phyloP scores from a whole-genome alignment of 2,329 filamentous ascomycete genomes.

The Phialophora tarda region DNA sequence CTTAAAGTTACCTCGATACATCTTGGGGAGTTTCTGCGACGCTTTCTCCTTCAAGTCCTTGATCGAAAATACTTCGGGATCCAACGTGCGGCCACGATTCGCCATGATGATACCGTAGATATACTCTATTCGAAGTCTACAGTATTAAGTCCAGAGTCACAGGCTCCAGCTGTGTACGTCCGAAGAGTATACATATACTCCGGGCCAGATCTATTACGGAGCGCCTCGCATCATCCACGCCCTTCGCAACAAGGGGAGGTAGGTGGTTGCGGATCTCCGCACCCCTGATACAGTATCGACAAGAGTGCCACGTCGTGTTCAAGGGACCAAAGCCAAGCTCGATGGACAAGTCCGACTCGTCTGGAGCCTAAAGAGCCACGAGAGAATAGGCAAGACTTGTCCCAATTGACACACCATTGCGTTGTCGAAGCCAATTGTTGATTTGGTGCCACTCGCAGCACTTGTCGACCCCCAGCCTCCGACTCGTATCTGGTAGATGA shows the following conservation, averaged over 20 bases:
- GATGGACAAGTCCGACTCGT: not conserved
- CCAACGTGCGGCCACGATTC: slow-evolving; percentile 42
- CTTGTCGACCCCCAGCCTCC: too few relatives aligned
- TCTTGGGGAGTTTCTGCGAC: slow-evolving; percentile 28
- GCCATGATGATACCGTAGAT: slow-evolving; percentile 40
- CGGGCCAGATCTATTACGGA: not conserved
- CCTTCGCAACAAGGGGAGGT: not conserved
- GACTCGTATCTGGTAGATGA: too few relatives aligned
- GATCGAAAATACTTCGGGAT: slow-evolving; percentile 41
- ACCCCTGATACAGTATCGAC: not conserved
- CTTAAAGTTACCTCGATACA: slow-evolving; percentile 24
- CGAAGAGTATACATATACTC: not conserved
- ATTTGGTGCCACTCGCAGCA: too few relatives aligned
- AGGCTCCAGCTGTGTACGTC: not conserved
- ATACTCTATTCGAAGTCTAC: not conserved
- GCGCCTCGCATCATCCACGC: not conserved
- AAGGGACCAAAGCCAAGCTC: not conserved
- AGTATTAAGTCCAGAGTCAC: not conserved
- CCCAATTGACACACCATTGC: too few relatives aligned
- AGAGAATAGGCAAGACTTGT: too few relatives aligned
- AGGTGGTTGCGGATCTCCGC: slow-evolving; percentile 7
- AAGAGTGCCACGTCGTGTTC: not conserved
- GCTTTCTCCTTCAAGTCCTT: slow-evolving; percentile 32
- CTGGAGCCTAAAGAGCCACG: not conserved
- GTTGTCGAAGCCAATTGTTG: too few relatives aligned